A percentile compares a stretch with the other conserved stretches of the same genome.
Evolutionary conservation across 2,329 filamentous ascomycete species (phyloP).

Genomic region (Beauveria bassiana): DNA sequence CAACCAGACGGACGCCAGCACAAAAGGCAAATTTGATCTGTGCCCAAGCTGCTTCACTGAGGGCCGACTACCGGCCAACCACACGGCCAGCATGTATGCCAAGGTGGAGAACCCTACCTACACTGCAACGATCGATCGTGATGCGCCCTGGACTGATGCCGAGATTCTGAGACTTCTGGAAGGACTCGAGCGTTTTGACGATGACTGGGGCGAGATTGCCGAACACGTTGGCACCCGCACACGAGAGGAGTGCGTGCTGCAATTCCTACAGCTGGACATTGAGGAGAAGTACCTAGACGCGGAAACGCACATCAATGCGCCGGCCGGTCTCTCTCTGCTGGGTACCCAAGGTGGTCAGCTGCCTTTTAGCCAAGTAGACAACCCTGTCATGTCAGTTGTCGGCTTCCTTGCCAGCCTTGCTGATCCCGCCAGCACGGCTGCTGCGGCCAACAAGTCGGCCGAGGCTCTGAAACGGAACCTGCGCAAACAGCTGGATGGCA

Average conservation of each 20-base stretch:
- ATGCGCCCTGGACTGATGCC: slow-evolving; percentile 84
- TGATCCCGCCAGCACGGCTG: slow-evolving; percentile 82
- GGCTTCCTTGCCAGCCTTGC: slow-evolving; percentile 88
- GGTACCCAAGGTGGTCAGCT: slow-evolving; percentile 70
- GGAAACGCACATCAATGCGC: slow-evolving; percentile 45
- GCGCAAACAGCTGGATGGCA: slow-evolving; percentile 65
- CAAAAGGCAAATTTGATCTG: slow-evolving; percentile 72
- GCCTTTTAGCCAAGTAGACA: slow-evolving; percentile 87
- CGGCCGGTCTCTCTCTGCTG: slow-evolving; percentile 56
- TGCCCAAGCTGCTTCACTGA: slow-evolving; percentile 89
- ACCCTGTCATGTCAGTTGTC: slow-evolving; percentile 93
- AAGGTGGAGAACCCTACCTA: slow-evolving; percentile 87
- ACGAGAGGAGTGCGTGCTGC: slow-evolving; percentile 90
- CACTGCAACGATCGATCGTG: slow-evolving; percentile 67
- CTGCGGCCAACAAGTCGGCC: slow-evolving; percentile 80
- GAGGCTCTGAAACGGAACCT: slow-evolving; percentile 77
- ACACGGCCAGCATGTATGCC: slow-evolving; percentile 72
- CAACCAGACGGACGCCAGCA: slow-evolving; percentile 47
- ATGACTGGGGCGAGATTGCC: slow-evolving; percentile 90
- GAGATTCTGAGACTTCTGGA: slow-evolving; percentile 87
- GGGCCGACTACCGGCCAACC: slow-evolving; percentile 71
- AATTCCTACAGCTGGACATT: slow-evolving; percentile 93
- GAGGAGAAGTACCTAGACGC: slow-evolving; percentile 94
- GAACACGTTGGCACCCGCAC: slow-evolving; percentile 88
- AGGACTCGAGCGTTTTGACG: slow-evolving; percentile 84